Evolutionary conservation across 306 rosid species (phyloP), one percentile per base, ranked within the genome.

Genomic region (Cyclanthera cordifolia): DNA sequence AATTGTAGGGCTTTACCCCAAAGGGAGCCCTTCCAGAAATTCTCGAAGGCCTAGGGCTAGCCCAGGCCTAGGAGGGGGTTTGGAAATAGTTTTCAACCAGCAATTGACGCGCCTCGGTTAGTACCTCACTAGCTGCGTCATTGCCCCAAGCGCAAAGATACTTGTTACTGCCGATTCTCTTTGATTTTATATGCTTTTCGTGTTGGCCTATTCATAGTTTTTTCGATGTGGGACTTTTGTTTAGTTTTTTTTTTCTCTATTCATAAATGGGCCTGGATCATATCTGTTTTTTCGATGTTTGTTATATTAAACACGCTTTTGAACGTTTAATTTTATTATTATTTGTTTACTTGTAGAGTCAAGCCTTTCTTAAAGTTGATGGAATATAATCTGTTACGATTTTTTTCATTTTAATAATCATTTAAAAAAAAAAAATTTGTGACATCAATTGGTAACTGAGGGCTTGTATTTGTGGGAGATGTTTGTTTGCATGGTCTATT

Each of bases 61-160:
- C 74, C 67, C 74, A 54, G 54, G 74, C 67, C 74, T 53, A 54
- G 21, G 74, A 71, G 74, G 74, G 74, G 74, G 74, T 71, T 71
- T 71, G 74, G 74, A 71, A 71, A 71, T 71, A 71, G 74, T 71
- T 54, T 71, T 71, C 74, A 71, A 71, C 74, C 74, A 71, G 74
- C 74, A 71, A 71, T 71, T 5, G 74, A 71, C 74, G 67, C 74
- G 74, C 74, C 66, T 71, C 74, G 74, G 74, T 71, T 71, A 71
- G 74, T 6, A 71, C 74, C 74, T 71, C 74, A 71, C 74, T 71
- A 71, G 74, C 74, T 71, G 74, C 66, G 74, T 71, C 74, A 71
- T 71, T 71, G 74, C 74, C 74, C 74, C 74, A 71, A 71, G 74
- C 74, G 74, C 74, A 71, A 71, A 71, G 74, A 71, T 71, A 0